Evolutionary conservation across 106 monocot species (phyloP), one percentile per base, ranked within the genome.

Genomic region (Platanthera zijinensis): DNA sequence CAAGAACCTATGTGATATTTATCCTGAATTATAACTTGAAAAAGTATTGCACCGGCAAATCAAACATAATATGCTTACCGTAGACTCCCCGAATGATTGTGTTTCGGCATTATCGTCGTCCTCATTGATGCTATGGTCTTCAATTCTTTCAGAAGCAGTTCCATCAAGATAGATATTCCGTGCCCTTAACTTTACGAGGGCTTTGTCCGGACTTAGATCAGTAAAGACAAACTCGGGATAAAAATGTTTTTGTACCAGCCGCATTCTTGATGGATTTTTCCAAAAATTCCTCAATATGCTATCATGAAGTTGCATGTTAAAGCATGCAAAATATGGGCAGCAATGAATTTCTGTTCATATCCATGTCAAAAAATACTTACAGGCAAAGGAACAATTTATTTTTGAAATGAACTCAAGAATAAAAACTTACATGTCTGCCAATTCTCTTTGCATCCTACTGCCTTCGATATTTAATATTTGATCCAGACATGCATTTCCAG

Each of bases 351-450:
- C 48, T 70, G 48, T 47, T 70, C 66, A 70, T 25, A 48, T 70
- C 48, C 70, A 70, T 70, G 70, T n/a, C 46, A 47, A 47, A 47
- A 70, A 14, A 70, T 17, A 12, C 70, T 70, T 70, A 48, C 66
- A 70, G 70, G 48, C 0, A 70, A 70, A 48, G 17, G 48, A 70
- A 48, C 48, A 70, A 70, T 17, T 48, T 70, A 47, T 15, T 48
- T 15, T 3, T 4, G 17, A 17, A 21, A 51, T 51, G 5, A 51
- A 21, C 19, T 72, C 18, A 21, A 21, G 10, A 50, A 21, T 56
- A 5, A 62, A 52, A 75, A 79, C 74, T 19, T 85, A 89, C 92
- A 92, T 87, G 73, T 79, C 83, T 30, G 92, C 83, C 73, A 92
- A 53, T 30, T 87, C 89, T 71, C 70, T 80, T 72, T 92, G 89